Conservation (phyloP, 441 rosid species). For the Monsonia emarginata region DNA sequence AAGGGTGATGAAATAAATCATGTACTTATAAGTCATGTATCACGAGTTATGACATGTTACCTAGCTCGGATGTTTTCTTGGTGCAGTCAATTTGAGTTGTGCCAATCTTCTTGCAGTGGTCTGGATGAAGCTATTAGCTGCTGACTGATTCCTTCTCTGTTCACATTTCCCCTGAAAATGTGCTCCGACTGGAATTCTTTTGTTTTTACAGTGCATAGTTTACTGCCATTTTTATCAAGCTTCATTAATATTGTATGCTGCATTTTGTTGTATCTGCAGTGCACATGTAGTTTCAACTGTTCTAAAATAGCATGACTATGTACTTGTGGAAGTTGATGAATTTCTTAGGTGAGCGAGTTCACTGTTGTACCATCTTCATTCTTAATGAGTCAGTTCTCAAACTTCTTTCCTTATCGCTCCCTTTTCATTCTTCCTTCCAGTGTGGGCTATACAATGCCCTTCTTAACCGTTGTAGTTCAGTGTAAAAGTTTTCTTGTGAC, state of each 20-base stretch:
- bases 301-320: neutral
- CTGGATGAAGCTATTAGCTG: slow-evolving; percentile 25
- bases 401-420: neutral
- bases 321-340: neutral
- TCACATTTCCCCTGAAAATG: too few species aligned
- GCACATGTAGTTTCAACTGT: neutral
- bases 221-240: neutral
- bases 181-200: neutral
- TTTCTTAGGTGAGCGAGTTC: neutral
- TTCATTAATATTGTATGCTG: neutral
- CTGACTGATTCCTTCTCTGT: slow-evolving; percentile 38
- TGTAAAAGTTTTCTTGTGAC: neutral
- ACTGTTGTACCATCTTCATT: neutral
- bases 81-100: slow-evolving; percentile 32
- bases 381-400: neutral
- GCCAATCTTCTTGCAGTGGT: slow-evolving; percentile 26
- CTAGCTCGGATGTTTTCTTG: slow-evolving; percentile 31
- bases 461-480: neutral
- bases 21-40: too few species aligned
- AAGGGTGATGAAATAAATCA: slow-evolving; percentile 37
- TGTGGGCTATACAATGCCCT: neutral
- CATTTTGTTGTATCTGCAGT: neutral
- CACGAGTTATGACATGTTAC: slow-evolving; percentile 22
- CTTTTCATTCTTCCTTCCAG: neutral
- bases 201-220: neutral